These are phyloP conservation scores for Exophiala phaeomuriformis DNA, from an alignment of 2,329 filamentous ascomycete species.

Conservation along the genomic window DNA sequence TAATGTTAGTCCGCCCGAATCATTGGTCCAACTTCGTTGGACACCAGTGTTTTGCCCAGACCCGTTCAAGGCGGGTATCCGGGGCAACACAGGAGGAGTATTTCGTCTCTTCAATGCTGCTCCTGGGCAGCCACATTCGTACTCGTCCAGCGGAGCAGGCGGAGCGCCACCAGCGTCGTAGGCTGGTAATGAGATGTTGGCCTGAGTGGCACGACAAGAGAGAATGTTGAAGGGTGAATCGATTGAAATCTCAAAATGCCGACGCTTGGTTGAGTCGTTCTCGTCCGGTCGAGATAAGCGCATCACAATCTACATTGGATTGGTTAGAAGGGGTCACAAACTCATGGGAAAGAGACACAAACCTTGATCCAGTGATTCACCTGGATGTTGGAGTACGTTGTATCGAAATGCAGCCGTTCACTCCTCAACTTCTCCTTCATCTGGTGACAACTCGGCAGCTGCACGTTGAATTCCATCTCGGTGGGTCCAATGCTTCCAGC, in stretches of 20 bases:
- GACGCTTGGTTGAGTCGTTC: constrained; percentile 67
- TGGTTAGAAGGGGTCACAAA: constrained; percentile 1
- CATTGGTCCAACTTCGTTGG: constrained; percentile 35
- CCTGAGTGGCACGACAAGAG: constrained; percentile 85
- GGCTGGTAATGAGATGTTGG: constrained; percentile 76
- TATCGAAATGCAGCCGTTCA: constrained; percentile 73
- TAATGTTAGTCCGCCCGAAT: constrained; percentile 37
- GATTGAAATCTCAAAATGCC: constrained; percentile 93
- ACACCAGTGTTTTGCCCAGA: constrained; percentile 22
- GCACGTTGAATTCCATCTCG: constrained; percentile 90
- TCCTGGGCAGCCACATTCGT: constrained; percentile 60
- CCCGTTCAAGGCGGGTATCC: constrained; percentile 27
- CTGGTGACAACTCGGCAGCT: constrained; percentile 79
- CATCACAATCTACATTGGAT: constrained; percentile 67
- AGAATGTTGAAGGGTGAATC: constrained; percentile 92
- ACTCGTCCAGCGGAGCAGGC: constrained; percentile 50
- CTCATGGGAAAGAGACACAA: constrained; percentile 14
- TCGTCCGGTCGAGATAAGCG: constrained; percentile 78
- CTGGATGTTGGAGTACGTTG: constrained; percentile 87
- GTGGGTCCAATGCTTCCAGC: constrained; percentile 69
- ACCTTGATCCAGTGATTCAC: constrained; percentile 97
- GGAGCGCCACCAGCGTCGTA: constrained; percentile 57
- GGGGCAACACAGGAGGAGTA: constrained; percentile 25
- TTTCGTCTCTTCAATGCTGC: constrained; percentile 44
- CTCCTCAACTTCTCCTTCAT: constrained; percentile 65